Evolutionary conservation across 2,329 filamentous ascomycete species (phyloP), one percentile per base, ranked within the genome.

Genomic region (Xylaria digitata): DNA sequence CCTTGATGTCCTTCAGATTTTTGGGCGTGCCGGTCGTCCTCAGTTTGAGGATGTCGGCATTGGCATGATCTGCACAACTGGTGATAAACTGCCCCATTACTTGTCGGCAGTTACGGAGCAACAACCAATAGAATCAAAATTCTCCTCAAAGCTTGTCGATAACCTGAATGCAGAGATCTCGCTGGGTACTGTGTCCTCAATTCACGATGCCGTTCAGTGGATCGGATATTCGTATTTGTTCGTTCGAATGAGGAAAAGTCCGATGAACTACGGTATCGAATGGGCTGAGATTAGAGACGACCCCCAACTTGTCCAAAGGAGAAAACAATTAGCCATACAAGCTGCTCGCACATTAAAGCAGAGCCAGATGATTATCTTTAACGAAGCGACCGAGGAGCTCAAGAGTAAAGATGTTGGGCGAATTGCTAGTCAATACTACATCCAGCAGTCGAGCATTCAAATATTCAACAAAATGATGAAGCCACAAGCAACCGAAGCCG

Each of bases 301-400:
- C 74, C 94, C 94, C 0, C 90, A 89, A 66, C 86, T 99, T 30
- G 93, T 97, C 1, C 91, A 96, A 75, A 87, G 95, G 72, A 89
- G 96, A 58, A 89, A 94, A 2, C 90, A 96, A 71, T 84, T 99
- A 59, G 91, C 96, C 61, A 94, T 97, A 50, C 90, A 97, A 73
- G 96, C 96, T 26, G 96, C 96, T 0, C 86, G 90, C 49, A 92
- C 93, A 5, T 82, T 99, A 49, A 94, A 97, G 76, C 87, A 94
- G 75, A 97, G 93, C 73, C 96, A 99, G 80, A 99, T 99, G 96
- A 96, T 99, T 75, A 96, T 99, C 63, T 99, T 95, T 83, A 97
- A 99, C 72, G 96, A 98, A 76, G 88, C 85, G 19, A 99, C 95
- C 0, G 95, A 97, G 72, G 95, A 97, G 74, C 87, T 99, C 8